phyloP scores from a whole-genome alignment of 257 asterid genomes.

The Thymus mandschuricus region DNA sequence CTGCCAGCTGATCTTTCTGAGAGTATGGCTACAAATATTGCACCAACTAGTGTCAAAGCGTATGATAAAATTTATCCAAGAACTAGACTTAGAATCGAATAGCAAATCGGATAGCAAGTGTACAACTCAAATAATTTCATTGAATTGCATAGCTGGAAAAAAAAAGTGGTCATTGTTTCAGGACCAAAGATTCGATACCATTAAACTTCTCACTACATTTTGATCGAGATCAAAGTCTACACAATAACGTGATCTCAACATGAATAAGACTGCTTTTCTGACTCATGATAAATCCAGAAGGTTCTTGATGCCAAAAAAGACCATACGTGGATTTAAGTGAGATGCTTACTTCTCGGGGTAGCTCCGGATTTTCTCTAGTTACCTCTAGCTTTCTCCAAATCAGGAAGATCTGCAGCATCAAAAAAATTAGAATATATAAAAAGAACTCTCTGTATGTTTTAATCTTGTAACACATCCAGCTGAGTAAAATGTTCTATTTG shows the following conservation, averaged over 20 bases:
- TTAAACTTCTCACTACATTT: neutral
- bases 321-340: neutral
- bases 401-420: slow-evolving; percentile 78
- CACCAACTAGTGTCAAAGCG: neutral
- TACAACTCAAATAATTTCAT: slow-evolving; percentile 13
- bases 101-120: slow-evolving; percentile 9
- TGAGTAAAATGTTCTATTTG: neutral
- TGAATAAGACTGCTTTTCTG: neutral
- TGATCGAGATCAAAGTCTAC: slow-evolving; percentile 31
- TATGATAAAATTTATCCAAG: neutral
- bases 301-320: neutral
- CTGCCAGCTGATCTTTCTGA: neutral
- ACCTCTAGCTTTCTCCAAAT: slow-evolving; percentile 80
- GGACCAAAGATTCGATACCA: slow-evolving; percentile 12
- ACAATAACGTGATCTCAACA: slow-evolving; percentile 28
- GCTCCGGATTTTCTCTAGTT: slow-evolving; percentile 27
- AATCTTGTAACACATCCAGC: slow-evolving; percentile 1
- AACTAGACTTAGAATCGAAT: neutral
- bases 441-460: neutral
- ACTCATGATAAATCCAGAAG: neutral
- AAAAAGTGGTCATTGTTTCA: neutral
- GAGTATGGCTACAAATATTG: neutral
- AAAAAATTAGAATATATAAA: slow-evolving; percentile 11
- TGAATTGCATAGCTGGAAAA: slow-evolving; percentile 10
- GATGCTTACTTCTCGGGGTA: slow-evolving; percentile 19